Percentiles rank a stretch among this genome's conserved stretches.
These are phyloP conservation scores for Populus hybrid DNA, from an alignment of 441 rosid genomes.

Conservation along the genomic window DNA sequence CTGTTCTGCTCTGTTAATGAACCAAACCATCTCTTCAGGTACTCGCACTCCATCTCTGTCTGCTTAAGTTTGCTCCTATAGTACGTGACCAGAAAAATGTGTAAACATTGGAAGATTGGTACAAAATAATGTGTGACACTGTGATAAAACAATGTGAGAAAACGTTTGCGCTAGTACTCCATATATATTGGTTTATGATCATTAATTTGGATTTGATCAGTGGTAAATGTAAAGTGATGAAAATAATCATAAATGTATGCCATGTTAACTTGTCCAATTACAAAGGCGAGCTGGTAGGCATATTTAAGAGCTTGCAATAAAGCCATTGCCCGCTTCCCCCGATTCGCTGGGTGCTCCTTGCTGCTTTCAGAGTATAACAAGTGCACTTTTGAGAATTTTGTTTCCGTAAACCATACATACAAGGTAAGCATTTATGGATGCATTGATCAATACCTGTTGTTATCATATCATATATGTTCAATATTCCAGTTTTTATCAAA, in stretches of 20 bases:
- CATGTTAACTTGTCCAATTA: slow-evolving; percentile 1
- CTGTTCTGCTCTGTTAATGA: slow-evolving; percentile 86
- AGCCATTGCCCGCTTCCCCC: slow-evolving; percentile 1
- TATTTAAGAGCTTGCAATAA: slow-evolving; percentile 10
- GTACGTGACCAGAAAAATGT: neutral
- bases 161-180: neutral
- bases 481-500: neutral
- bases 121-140: neutral
- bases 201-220: neutral
- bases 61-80: slow-evolving; percentile 91
- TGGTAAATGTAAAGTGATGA: neutral
- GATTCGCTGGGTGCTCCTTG: neutral
- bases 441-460: neutral
- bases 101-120: neutral
- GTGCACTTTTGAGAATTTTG: neutral
- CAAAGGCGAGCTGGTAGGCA: slow-evolving; percentile 15
- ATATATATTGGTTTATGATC: neutral
- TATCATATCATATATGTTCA: neutral
- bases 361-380: neutral
- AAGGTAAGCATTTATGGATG: neutral
- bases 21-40: slow-evolving; percentile 90
- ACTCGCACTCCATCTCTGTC: slow-evolving; percentile 94
- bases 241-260: neutral
- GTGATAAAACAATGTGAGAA: neutral
- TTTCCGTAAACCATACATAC: neutral